Percentiles rank a stretch among this genome's conserved stretches.
Evolutionary conservation across 768 basidiomycete genomes (phyloP).

Genomic region (Leccinum boreale): DNA sequence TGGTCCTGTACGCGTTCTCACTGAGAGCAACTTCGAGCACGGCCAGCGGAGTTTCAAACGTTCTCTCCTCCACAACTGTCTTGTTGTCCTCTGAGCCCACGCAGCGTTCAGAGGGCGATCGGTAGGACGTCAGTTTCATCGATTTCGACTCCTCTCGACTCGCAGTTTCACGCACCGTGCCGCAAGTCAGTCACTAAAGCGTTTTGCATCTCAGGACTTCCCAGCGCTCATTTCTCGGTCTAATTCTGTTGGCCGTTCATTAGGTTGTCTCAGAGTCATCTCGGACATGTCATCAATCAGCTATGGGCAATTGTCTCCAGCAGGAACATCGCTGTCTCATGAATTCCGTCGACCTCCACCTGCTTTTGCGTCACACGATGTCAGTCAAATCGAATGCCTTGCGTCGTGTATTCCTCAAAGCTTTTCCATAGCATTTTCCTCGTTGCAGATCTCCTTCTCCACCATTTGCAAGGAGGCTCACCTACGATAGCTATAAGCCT

Average conservation of each 20-base stretch:
- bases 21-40: slow-evolving; percentile 6
- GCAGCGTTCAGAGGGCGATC: slow-evolving; percentile 5
- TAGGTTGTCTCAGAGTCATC: slow-evolving; percentile 2
- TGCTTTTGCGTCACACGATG: slow-evolving; percentile 28
- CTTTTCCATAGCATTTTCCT: slow-evolving; percentile 22
- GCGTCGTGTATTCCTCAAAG: slow-evolving; percentile 17
- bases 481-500: slow-evolving; percentile 54
- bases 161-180: slow-evolving; percentile 5
- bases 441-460: slow-evolving; percentile 52
- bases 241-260: slow-evolving; percentile 7
- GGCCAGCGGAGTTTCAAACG: slow-evolving; percentile 33
- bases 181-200: neutral
- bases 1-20: slow-evolving; percentile 3
- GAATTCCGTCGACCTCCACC: slow-evolving; percentile 29
- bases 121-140: slow-evolving; percentile 5
- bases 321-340: slow-evolving; percentile 20
- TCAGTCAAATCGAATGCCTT: slow-evolving; percentile 26
- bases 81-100: slow-evolving; percentile 8
- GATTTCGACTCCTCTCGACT: slow-evolving; percentile 1
- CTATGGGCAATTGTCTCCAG: slow-evolving; percentile 26
- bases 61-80: slow-evolving; percentile 21
- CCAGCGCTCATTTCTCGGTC: slow-evolving; percentile 1
- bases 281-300: slow-evolving; percentile 26
- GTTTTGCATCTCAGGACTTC: slow-evolving; percentile 3
- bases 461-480: slow-evolving; percentile 39